Percentiles rank a stretch among this genome's conserved stretches.
Evolutionary conservation across 2,329 filamentous ascomycete genomes (phyloP).

Genomic region (Pyricularia pennisetigena): DNA sequence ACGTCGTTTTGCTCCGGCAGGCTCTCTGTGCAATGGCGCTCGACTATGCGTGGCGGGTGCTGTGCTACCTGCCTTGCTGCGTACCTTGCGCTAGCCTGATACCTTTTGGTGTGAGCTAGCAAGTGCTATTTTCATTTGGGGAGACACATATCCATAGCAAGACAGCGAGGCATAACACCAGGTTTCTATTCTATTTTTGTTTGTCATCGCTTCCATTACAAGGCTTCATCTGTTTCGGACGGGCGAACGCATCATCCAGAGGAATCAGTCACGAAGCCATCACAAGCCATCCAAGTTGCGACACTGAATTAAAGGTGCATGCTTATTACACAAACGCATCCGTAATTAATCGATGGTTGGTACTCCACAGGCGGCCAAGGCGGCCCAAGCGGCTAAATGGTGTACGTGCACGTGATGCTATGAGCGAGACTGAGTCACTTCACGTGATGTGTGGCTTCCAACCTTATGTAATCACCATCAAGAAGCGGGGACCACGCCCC

Average conservation of each 20-base stretch:
- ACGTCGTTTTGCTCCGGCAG: background rate
- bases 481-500: background rate
- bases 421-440: background rate
- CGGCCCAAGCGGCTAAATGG: too few species aligned
- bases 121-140: background rate
- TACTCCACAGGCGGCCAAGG: too few species aligned
- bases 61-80: background rate
- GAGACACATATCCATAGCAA: background rate
- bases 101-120: background rate
- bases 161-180: background rate
- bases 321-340: too few species aligned
- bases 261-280: too few species aligned
- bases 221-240: too few species aligned
- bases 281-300: too few species aligned
- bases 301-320: too few species aligned
- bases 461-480: background rate
- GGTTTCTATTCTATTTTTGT: too few species aligned
- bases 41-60: background rate
- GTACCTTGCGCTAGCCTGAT: background rate
- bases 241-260: too few species aligned
- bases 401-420: background rate
- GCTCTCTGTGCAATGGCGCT: background rate
- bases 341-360: too few species aligned
- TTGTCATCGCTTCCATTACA: too few species aligned
- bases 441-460: background rate